Evolutionary conservation across 108 stramenopile species (phyloP), one percentile per base, ranked within the genome.

Genomic region (Cyclotella distinguenda): DNA sequence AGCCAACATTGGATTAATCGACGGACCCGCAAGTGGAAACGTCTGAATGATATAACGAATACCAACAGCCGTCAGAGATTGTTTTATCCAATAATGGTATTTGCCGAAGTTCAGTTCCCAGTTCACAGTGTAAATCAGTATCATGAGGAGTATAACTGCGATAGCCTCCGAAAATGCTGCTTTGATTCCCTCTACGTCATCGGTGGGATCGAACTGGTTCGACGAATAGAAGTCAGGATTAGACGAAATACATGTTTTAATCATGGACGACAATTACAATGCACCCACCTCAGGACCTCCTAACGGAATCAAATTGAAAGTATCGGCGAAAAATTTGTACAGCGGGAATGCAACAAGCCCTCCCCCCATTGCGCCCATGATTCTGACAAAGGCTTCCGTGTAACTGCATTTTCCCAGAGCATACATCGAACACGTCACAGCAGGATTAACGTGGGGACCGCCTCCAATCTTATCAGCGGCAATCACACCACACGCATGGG

Each of bases 251-350:
- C n/a, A n/a, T n/a, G n/a, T n/a, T n/a, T n/a, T n/a, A n/a, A n/a
- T n/a, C n/a, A n/a, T n/a, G n/a, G n/a, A n/a, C n/a, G n/a, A n/a
- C n/a, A n/a, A n/a, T n/a, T n/a, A n/a, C n/a, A n/a, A n/a, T n/a
- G n/a, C n/a, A n/a, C n/a, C n/a, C n/a, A n/a, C n/a, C n/a, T 90
- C 88, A 0, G 94, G 94, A 60, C 94, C 94, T 45, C 94, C 94
- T 46, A 95, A 79, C 3, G 82, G 85, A 7, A 77, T 80, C 64
- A 78, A 71, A 21, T 74, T 61, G 18, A 92, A 46, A 18, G 33
- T 19, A 12, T 87, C 82, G 18, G 89, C 76, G 13, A 91, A 15
- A 9, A 74, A 70, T 45, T 85, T 74, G 62, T 66, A 92, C n/a
- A 88, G 48, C 6, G 89, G 89, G 65, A 95, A 95, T 32, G 89